Conservation (phyloP, 2,329 filamentous ascomycete species). For the Cercospora nicotianae region DNA sequence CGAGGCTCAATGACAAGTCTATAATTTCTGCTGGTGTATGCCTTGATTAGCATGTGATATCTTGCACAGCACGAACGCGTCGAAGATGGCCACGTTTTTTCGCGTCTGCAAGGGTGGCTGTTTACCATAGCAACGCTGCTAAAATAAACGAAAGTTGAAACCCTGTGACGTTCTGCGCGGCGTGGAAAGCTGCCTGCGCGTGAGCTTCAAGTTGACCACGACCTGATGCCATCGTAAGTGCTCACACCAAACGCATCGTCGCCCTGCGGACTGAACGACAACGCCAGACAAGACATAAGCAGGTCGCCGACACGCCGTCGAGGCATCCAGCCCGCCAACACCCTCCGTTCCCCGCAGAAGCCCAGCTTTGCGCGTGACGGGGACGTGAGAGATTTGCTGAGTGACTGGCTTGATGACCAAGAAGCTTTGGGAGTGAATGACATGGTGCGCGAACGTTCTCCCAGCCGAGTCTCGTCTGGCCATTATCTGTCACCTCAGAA, state of each 20-base stretch:
- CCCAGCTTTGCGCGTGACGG: constrained; percentile 17
- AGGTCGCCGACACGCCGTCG: constrained; percentile 12
- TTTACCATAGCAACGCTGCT: neutral
- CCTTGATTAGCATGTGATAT: neutral
- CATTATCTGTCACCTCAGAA: constrained; percentile 28
- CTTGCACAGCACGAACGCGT: neutral
- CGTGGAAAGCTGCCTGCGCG: neutral
- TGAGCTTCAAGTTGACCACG: neutral
- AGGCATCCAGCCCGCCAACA: constrained; percentile 27
- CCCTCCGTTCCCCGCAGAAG: constrained; percentile 25
- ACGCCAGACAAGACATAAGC: neutral
- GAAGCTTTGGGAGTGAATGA: neutral
- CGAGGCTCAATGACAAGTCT: neutral
- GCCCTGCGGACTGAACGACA: neutral
- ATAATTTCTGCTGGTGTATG: neutral
- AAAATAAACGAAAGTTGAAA: neutral
- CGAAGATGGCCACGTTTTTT: neutral
- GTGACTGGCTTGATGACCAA: constrained; percentile 12
- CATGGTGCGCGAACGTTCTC: constrained; percentile 32
- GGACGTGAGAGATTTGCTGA: neutral
- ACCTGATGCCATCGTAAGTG: constrained; percentile 4
- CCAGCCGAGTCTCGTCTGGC: constrained; percentile 26
- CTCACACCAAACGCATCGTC: neutral
- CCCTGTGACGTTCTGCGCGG: constrained; percentile 2
- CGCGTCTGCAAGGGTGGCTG: neutral